Conservation (phyloP, 345 rosid genomes). For the Kandelia obovata region DNA sequence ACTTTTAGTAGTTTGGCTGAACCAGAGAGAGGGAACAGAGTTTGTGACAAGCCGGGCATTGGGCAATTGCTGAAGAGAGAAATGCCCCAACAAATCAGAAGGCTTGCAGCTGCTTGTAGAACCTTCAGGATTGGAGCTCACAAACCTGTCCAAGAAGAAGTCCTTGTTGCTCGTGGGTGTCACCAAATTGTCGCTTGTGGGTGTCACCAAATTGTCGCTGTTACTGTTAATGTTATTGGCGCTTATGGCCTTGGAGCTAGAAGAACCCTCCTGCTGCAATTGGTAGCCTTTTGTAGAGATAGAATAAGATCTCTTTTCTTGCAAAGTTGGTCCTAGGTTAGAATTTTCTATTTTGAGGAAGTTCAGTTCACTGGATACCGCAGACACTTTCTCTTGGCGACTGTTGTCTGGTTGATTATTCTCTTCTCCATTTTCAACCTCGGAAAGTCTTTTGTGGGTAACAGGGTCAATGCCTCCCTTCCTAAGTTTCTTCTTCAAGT, state of each 20-base stretch:
- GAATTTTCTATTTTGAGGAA: slow-evolving; percentile 25
- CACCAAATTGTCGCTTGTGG: slow-evolving; percentile 22
- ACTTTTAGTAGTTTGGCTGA: slow-evolving; percentile 29
- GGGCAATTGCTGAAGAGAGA: slow-evolving; percentile 39
- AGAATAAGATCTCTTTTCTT: slow-evolving; percentile 20
- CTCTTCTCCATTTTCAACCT: slow-evolving; percentile 47
- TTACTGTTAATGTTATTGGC: slow-evolving; percentile 5
- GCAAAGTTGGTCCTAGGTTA: slow-evolving; percentile 4
- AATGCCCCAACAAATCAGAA: slow-evolving; percentile 33
- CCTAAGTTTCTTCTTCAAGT: slow-evolving; percentile 33
- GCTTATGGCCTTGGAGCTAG: slow-evolving; percentile 39
- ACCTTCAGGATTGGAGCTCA: slow-evolving; percentile 31
- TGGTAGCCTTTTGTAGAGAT: slow-evolving; percentile 30
- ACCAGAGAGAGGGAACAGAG: slow-evolving; percentile 36
- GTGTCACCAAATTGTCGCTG: slow-evolving; percentile 22
- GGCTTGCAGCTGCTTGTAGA: slow-evolving; percentile 25
- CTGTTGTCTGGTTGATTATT: slow-evolving; percentile 33
- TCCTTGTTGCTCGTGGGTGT: slow-evolving; percentile 28
- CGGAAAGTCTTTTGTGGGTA: slow-evolving; percentile 37
- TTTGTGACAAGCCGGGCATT: slow-evolving; percentile 31
- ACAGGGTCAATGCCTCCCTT: slow-evolving; percentile 36
- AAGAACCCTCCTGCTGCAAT: slow-evolving; percentile 37
- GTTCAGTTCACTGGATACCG: slow-evolving; percentile 23
- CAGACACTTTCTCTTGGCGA: slow-evolving; percentile 17
- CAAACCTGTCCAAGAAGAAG: slow-evolving; percentile 33